Percentiles rank a stretch among this genome's conserved stretches.
phyloP scores from a whole-genome alignment of 2,329 filamentous ascomycete species.

The Fusarium chuoi region DNA sequence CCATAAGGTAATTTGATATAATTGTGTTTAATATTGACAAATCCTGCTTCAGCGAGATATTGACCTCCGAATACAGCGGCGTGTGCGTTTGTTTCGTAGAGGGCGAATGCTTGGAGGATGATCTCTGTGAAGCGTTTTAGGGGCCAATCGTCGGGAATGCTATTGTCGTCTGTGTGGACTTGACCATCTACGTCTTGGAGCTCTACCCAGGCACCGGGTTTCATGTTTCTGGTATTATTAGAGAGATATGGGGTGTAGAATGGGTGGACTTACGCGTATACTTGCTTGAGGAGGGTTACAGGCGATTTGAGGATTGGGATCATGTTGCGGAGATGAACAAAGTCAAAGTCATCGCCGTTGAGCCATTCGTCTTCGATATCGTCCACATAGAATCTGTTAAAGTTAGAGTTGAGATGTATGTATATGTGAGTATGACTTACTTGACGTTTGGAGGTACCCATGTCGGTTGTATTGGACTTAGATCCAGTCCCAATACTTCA shows the following conservation, averaged over 20 bases:
- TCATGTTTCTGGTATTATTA: slow-evolving; percentile 47
- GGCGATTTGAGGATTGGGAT: slow-evolving; percentile 52
- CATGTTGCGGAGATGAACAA: slow-evolving; percentile 69
- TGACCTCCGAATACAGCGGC: slow-evolving; percentile 52
- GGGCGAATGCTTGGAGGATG: slow-evolving; percentile 51
- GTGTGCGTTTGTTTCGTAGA: slow-evolving; percentile 51
- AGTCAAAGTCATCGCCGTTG: slow-evolving; percentile 61
- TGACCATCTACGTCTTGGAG: slow-evolving; percentile 58
- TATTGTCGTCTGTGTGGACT: slow-evolving; percentile 51
- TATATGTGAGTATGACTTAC: slow-evolving; percentile 10
- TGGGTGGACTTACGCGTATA: slow-evolving; percentile 39
- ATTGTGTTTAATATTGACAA: slow-evolving; percentile 52
- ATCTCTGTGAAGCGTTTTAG: slow-evolving; percentile 49
- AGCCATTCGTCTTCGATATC: slow-evolving; percentile 59
- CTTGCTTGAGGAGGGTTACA: slow-evolving; percentile 44
- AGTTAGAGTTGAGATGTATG: not conserved
- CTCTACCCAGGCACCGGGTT: slow-evolving; percentile 58
- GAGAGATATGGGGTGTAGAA: rapidly evolving
- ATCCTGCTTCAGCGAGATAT: slow-evolving; percentile 52
- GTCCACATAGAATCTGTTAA: slow-evolving; percentile 50
- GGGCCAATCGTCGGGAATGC: slow-evolving; percentile 48
- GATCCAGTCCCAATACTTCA: slow-evolving; percentile 61
- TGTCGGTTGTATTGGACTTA: slow-evolving; percentile 66
- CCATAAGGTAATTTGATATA: slow-evolving; percentile 57
- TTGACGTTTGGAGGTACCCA: slow-evolving; percentile 59